Percentiles rank a stretch among this genome's conserved stretches.
phyloP scores from a whole-genome alignment of 495 filamentous ascomycete genomes.

The Niebla homalea region DNA sequence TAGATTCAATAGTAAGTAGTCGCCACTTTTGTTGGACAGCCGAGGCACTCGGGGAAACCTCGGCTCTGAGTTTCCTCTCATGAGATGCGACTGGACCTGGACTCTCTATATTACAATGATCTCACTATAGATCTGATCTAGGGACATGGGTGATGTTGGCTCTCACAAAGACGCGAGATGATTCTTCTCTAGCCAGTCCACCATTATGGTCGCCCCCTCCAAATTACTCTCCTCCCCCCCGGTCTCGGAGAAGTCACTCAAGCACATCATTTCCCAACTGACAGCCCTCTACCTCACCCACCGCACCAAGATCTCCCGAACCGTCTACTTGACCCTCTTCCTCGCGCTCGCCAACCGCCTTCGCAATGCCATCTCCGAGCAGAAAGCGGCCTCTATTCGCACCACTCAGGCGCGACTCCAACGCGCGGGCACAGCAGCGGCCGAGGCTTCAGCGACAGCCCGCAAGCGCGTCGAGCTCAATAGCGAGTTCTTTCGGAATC shows the following conservation, averaged over 20 bases:
- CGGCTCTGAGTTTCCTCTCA: not conserved
- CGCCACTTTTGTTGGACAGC: too few relatives aligned
- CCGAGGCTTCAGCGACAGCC: constrained; percentile 28
- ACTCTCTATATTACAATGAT: not conserved
- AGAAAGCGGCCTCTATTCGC: constrained; percentile 71
- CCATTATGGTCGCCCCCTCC: constrained; percentile 63
- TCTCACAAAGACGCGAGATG: not conserved
- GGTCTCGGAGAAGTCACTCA: constrained; percentile 56
- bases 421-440: constrained; percentile 36
- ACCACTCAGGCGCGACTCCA: constrained; percentile 46
- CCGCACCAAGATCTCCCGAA: constrained; percentile 80
- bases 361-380: constrained; percentile 80
- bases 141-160: not conserved
- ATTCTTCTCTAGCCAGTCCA: not conserved
- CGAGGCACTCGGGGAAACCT: not conserved
- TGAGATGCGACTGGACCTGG: not conserved
- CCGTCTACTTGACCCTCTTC: constrained; percentile 83
- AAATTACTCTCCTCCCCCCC: constrained; percentile 47
- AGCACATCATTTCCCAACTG: constrained; percentile 57
- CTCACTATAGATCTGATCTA: not conserved
- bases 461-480: constrained; percentile 87
- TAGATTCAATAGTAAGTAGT: too few relatives aligned
- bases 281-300: constrained; percentile 67
- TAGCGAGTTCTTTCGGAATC: constrained; percentile 81
- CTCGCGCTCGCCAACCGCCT: constrained; percentile 79